Percentiles rank a stretch among this genome's conserved stretches.
These are phyloP conservation scores for Mycena polygramma DNA, from an alignment of 768 basidiomycete species.

Conservation along the genomic window DNA sequence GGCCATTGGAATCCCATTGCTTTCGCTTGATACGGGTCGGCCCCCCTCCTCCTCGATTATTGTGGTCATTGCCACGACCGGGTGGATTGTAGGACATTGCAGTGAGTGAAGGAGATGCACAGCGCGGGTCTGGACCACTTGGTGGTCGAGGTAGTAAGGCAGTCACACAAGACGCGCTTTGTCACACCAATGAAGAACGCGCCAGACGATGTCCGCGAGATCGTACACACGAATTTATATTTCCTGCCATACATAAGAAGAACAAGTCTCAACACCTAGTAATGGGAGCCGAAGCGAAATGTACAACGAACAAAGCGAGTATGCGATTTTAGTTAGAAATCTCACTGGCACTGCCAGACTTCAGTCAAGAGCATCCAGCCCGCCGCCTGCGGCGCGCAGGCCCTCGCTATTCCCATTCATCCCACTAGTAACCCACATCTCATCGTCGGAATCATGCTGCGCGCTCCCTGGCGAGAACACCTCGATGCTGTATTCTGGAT, in stretches of 20 bases:
- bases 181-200: too few species aligned
- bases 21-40: too few species aligned
- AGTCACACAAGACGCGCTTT: too few species aligned
- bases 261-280: not conserved
- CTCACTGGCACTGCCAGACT: not conserved
- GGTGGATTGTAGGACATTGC: too few species aligned
- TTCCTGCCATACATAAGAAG: not conserved
- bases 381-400: constrained; percentile 6
- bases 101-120: too few species aligned
- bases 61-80: too few species aligned
- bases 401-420: constrained; percentile 17
- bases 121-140: not conserved
- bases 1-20: too few species aligned
- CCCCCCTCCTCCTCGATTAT: too few species aligned
- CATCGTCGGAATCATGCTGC: constrained; percentile 33
- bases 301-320: not conserved
- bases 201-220: not conserved
- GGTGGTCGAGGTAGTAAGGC: not conserved
- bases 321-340: not conserved
- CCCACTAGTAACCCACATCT: constrained; percentile 19
- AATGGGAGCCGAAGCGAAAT: too few species aligned
- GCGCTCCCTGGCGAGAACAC: constrained; percentile 31
- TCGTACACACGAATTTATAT: not conserved
- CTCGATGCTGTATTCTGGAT: constrained; percentile 38
- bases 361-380: constrained; percentile 15